These are phyloP conservation scores for Tarenaya hassleriana DNA, from an alignment of 345 rosid species.

Conservation along the genomic window DNA sequence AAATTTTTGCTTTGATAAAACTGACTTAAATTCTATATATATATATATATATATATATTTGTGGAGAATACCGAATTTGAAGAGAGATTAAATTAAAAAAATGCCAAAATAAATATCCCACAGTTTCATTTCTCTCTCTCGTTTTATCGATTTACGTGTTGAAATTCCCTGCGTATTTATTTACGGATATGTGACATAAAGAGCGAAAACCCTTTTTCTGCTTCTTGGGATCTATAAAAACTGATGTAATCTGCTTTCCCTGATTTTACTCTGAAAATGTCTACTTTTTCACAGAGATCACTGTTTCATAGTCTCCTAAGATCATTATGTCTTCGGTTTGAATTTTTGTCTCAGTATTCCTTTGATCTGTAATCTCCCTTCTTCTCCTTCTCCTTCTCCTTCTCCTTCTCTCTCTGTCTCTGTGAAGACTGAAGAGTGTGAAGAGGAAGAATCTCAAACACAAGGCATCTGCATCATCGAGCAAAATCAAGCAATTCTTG, in stretches of 20 bases:
- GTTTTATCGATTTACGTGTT: too few species aligned
- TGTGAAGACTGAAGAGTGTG: neutral
- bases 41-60: too few species aligned
- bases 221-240: constrained; percentile 25
- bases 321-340: neutral
- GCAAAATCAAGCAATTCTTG: constrained; percentile 15
- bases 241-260: constrained; percentile 16
- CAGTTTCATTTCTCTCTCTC: too few species aligned
- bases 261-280: constrained; percentile 1
- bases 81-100: too few species aligned
- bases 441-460: neutral
- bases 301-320: neutral
- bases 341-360: neutral
- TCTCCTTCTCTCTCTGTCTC: neutral
- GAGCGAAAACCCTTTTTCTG: neutral
- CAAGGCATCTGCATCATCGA: neutral
- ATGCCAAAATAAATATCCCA: too few species aligned
- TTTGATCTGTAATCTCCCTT: neutral
- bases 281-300: neutral
- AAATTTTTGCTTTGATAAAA: too few species aligned
- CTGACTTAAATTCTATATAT: too few species aligned
- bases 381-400: neutral
- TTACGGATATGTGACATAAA: neutral
- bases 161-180: too few species aligned
- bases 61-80: too few species aligned